Percentiles rank a stretch among this genome's conserved stretches.
phyloP scores from a whole-genome alignment of 1,284 basidiomycete species.

The Entoloma clypeatum region DNA sequence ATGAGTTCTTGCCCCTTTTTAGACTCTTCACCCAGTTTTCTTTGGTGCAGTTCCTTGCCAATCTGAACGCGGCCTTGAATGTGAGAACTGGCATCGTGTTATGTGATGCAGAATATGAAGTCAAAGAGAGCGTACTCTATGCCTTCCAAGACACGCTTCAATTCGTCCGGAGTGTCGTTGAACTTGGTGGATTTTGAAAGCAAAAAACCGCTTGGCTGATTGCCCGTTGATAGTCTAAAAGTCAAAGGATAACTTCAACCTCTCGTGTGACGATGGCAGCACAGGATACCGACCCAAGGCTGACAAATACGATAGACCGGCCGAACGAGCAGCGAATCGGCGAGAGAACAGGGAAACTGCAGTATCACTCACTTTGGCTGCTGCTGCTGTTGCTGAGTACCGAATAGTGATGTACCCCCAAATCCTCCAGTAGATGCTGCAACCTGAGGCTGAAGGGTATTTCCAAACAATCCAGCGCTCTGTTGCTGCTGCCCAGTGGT shows the following conservation, averaged over 20 bases:
- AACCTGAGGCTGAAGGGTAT: slow-evolving; percentile 30
- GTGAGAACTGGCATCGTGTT: slow-evolving; percentile 44
- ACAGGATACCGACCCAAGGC: slow-evolving; percentile 1
- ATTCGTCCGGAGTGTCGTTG: slow-evolving; percentile 73
- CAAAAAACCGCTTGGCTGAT: slow-evolving; percentile 10
- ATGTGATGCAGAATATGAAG: slow-evolving; percentile 4
- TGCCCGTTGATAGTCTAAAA: slow-evolving; percentile 4
- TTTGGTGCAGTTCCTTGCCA: slow-evolving; percentile 70
- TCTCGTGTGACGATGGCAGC: slow-evolving; percentile 6
- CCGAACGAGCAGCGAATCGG: neutral
- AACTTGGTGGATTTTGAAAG: slow-evolving; percentile 69
- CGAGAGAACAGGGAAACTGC: neutral
- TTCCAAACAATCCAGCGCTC: slow-evolving; percentile 26
- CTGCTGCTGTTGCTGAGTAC: slow-evolving; percentile 32
- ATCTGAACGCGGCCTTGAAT: slow-evolving; percentile 78
- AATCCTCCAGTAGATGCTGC: slow-evolving; percentile 28
- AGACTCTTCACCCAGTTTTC: slow-evolving; percentile 72
- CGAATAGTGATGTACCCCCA: slow-evolving; percentile 36
- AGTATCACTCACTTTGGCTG: slow-evolving; percentile 26
- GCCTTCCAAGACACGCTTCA: slow-evolving; percentile 61
- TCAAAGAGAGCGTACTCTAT: slow-evolving; percentile 57
- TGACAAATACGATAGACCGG: neutral
- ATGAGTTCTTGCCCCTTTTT: slow-evolving; percentile 68
- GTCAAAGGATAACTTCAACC: neutral
- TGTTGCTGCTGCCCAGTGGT: no score